Evolutionary conservation across 306 rosid species (phyloP), one percentile per base, ranked within the genome.

Genomic region (Vigna mungo): DNA sequence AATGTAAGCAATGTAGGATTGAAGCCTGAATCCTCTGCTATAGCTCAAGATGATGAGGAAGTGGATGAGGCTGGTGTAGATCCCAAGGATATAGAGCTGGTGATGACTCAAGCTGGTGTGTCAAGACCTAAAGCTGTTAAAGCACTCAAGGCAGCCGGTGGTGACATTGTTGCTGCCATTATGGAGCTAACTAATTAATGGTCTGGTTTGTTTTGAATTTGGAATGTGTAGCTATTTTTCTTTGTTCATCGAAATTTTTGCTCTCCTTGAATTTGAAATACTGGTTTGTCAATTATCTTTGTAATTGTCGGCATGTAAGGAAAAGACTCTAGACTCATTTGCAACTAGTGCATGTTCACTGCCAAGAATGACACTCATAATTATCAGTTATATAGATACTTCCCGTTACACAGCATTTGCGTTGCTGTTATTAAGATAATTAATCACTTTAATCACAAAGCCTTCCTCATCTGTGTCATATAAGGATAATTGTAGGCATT

Each of bases 41-140:
- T 71, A 25, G 88, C 87, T 25, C 97, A 86, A 39, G 98, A 91
- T 47, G 98, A 93, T 2, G 98, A 93, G 55, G 97, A 81, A 9
- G 97, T 84, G 6, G 98, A 91, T 17, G 98, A 93, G 81, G 76
- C 88, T 1, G 98, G 80, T 17, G 98, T 93, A 6, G 98, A 93
- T 77, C 90, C 90, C 41, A 93, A 93, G 82, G 98, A 93, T 72
- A 88, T 88, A 5, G 98, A 93, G 86, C 80, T 91, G 84, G 98
- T 91, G 81, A 90, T 91, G 90, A 93, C 97, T n/a, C 98, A 93
- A 79, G 97, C 98, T 18, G 96, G 97, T 8, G 98, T 91, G 47
- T 41, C 97, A 5, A 91, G 97, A 84, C 54, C 93, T 3, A 89
- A 66, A 86, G 97, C 97, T 4, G 96, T 93, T 58, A 93, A 84